Percentiles rank a stretch among this genome's conserved stretches.
Conservation (phyloP, 2,329 filamentous ascomycete species). For the Trichophaea hybrida region DNA sequence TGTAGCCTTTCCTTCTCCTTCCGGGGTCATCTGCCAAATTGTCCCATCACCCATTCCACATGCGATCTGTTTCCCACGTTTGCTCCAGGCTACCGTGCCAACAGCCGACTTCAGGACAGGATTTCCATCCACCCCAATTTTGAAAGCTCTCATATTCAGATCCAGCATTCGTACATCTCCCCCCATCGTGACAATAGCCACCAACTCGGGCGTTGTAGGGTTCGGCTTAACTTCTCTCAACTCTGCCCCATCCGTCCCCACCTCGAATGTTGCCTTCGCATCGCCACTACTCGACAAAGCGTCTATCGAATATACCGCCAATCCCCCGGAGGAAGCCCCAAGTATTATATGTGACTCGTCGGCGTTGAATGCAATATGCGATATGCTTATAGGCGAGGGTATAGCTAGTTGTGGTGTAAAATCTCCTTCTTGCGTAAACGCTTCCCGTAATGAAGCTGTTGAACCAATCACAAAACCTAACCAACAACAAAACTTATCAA, state of each 20-base stretch:
- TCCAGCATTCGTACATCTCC: constrained; percentile 78
- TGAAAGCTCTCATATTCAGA: constrained; percentile 50
- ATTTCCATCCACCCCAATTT: constrained; percentile 45
- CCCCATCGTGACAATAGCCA: constrained; percentile 64
- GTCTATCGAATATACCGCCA: constrained; percentile 69
- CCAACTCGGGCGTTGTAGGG: constrained; percentile 57
- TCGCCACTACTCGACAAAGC: constrained; percentile 45
- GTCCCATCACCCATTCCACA: constrained; percentile 72
- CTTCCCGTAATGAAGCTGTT: constrained; percentile 62
- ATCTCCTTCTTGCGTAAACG: constrained; percentile 52
- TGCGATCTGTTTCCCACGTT: constrained; percentile 79
- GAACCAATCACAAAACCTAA: constrained; percentile 54
- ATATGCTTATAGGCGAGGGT: constrained; percentile 58
- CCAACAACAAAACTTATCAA: constrained; percentile 2
- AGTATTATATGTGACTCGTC: constrained; percentile 74
- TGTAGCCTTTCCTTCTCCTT: constrained; percentile 59
- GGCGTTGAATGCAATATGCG: constrained; percentile 80
- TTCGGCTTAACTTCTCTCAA: constrained; percentile 68
- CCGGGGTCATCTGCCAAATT: constrained; percentile 67
- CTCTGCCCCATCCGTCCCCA: constrained; percentile 59
- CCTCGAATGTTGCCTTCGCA: constrained; percentile 55
- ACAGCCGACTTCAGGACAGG: constrained; percentile 56
- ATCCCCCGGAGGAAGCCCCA: constrained; percentile 63
- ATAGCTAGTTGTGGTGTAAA: constrained; percentile 64
- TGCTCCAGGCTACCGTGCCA: constrained; percentile 80